Percentiles rank a stretch among this genome's conserved stretches.
Evolutionary conservation across 176 grass and related monocot species (phyloP).

Genomic region (Panicum miliaceum): DNA sequence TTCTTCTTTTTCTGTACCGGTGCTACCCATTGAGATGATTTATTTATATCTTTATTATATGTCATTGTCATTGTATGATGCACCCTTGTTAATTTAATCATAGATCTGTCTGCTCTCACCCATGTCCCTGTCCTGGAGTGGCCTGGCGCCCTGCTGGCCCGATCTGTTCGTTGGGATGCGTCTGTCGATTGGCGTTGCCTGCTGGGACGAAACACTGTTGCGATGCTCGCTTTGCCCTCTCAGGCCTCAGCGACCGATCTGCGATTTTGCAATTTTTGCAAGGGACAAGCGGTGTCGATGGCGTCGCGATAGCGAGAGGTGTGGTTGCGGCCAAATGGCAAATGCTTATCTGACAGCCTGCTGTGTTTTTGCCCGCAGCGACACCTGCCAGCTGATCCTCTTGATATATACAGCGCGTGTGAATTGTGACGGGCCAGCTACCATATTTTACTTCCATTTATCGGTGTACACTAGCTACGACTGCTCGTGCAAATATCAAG

Average conservation of each 20-base stretch:
- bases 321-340: background rate
- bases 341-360: background rate
- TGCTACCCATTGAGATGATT: conserved; percentile 40
- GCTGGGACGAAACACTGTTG: background rate
- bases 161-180: background rate
- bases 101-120: conserved; percentile 38
- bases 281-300: background rate
- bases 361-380: background rate
- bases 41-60: conserved; percentile 47
- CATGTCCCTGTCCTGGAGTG: background rate
- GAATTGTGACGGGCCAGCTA: background rate
- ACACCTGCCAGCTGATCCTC: background rate
- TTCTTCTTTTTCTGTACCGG: background rate
- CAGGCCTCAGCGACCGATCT: background rate
- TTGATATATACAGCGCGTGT: background rate
- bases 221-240: background rate
- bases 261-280: background rate
- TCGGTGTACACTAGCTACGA: background rate
- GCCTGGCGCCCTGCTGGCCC: conserved; percentile 7
- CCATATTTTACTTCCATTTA: background rate
- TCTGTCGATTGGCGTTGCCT: background rate
- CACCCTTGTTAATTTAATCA: conserved; percentile 5
- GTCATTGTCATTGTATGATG: conserved; percentile 34
- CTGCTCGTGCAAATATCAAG: background rate
- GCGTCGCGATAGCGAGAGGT: background rate